Evolutionary conservation across 225 moss, liverwort and hornwort species (phyloP).

Genomic region (Anthoceros angustus): DNA sequence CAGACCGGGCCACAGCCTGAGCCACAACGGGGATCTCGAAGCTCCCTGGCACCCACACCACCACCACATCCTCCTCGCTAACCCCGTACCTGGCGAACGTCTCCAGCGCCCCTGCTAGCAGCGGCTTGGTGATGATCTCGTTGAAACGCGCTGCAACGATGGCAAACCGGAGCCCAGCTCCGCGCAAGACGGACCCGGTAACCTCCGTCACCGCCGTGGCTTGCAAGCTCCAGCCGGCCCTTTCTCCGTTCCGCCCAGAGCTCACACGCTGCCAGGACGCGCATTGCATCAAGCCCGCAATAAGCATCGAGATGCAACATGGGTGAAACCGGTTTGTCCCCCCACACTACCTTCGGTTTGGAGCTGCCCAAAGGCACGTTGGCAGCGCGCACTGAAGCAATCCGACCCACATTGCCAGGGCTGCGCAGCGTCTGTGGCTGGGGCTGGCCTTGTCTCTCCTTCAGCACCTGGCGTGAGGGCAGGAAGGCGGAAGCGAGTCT

Average conservation of each 20-base stretch:
- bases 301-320: too few species aligned
- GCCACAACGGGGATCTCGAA: conserved; percentile 62
- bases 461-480: background rate
- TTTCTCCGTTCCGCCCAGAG: background rate
- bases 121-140: conserved; percentile 60
- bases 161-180: conserved; percentile 58
- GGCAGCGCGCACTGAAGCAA: too few species aligned
- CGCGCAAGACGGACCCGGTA: conserved; percentile 47
- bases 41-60: conserved; percentile 76
- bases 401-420: too few species aligned
- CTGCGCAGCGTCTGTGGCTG: background rate
- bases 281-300: background rate
- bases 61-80: conserved; percentile 58
- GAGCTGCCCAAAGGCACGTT: too few species aligned
- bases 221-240: background rate
- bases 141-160: conserved; percentile 90
- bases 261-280: background rate
- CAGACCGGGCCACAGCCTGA: conserved; percentile 43
- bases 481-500: background rate
- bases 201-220: conserved; percentile 28
- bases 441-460: background rate
- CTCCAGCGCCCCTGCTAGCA: conserved; percentile 64
- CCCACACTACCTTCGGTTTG: too few species aligned
- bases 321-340: too few species aligned
- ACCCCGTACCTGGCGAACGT: conserved; percentile 55